Percentiles rank a stretch among this genome's conserved stretches.
Conservation (phyloP, 768 basidiomycete species). For the Pleurotus platypus region DNA sequence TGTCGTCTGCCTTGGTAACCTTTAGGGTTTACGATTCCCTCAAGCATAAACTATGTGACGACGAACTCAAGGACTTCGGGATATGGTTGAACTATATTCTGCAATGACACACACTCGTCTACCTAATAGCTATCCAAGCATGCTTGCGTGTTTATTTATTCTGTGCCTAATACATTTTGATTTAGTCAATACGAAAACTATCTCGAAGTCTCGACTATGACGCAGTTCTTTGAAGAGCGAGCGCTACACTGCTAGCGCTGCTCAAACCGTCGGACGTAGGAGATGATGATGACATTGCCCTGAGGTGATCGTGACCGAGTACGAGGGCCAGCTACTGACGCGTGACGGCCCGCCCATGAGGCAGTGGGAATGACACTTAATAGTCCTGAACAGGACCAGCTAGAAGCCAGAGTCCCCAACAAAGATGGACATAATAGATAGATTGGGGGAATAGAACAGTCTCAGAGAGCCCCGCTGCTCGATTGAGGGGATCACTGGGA, state of each 20-base stretch:
- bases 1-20: constrained; percentile 16
- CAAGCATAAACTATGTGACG: constrained; percentile 28
- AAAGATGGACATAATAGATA: not conserved
- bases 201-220: not conserved
- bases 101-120: not conserved
- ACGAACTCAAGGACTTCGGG: constrained; percentile 28
- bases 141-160: no score
- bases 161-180: no score
- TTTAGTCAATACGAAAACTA: no score
- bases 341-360: constrained; percentile 1
- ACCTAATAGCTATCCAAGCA: no score
- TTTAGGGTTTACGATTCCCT: constrained; percentile 28
- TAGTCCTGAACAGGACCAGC: not conserved
- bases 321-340: not conserved
- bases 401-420: not conserved
- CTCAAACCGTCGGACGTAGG: not conserved
- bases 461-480: no score
- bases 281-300: not conserved
- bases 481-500: no score
- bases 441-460: no score
- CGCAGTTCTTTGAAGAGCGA: not conserved
- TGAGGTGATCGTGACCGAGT: not conserved
- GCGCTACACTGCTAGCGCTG: not conserved
- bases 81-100: constrained; percentile 20
- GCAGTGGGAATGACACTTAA: not conserved